phyloP scores from a whole-genome alignment of 352 stramenopile species.

The Plasmopara muralis region DNA sequence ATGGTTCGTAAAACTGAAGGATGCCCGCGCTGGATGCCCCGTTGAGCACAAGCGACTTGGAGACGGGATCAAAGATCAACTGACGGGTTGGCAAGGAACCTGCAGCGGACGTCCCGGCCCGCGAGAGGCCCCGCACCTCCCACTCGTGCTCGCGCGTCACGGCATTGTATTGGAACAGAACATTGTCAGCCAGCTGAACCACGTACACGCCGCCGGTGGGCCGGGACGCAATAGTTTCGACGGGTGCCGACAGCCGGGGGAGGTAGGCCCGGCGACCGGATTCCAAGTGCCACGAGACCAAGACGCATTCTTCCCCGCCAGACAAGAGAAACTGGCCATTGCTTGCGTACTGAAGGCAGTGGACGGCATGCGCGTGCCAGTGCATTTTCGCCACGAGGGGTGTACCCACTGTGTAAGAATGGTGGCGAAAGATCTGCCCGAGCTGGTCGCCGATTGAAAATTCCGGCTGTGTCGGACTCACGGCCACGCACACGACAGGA shows the following conservation, averaged over 20 bases:
- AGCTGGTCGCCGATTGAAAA: conserved; percentile 59
- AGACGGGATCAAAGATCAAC: conserved; percentile 57
- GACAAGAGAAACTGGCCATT: conserved; percentile 77
- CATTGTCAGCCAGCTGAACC: conserved; percentile 54
- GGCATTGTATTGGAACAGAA: conserved; percentile 80
- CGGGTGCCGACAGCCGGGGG: conserved; percentile 59
- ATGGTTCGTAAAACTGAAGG: conserved; percentile 79
- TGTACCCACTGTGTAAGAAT: conserved; percentile 22
- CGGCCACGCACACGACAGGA: conserved; percentile 23
- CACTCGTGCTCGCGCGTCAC: conserved; percentile 73
- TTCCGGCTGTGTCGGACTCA: conserved; percentile 5
- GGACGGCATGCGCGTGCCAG: conserved; percentile 82
- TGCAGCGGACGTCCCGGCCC: conserved; percentile 33
- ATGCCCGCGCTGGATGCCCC: conserved; percentile 48
- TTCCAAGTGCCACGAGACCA: conserved; percentile 84
- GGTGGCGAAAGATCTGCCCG: conserved; percentile 57
- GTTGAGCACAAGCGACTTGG: conserved; percentile 57
- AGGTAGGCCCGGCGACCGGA: conserved; percentile 67
- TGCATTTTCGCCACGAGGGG: conserved; percentile 47
- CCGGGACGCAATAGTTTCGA: conserved; percentile 49
- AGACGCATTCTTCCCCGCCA: conserved; percentile 79
- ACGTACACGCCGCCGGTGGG: conserved; percentile 53
- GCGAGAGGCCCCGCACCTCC: conserved; percentile 56
- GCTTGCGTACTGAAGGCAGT: conserved; percentile 61
- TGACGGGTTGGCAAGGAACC: conserved; percentile 46